A percentile compares a stretch with the other conserved stretches of the same genome.
Evolutionary conservation across 305 asterid species (phyloP).

Genomic region (Solanum aculeatissimum): DNA sequence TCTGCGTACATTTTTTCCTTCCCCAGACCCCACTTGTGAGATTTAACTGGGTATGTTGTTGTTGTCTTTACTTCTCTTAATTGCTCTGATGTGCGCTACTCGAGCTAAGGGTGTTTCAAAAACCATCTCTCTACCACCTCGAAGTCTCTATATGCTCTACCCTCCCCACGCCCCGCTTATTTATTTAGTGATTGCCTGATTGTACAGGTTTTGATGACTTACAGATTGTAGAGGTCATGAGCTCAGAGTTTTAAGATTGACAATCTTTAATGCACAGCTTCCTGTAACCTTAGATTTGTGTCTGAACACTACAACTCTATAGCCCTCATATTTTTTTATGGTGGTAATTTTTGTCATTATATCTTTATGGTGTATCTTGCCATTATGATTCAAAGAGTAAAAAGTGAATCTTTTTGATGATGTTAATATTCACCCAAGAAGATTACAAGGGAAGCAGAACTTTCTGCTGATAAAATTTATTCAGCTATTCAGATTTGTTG

Average conservation of each 20-base stretch:
- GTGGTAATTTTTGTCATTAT: not conserved
- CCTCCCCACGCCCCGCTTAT: not conserved
- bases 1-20: too few relatives aligned
- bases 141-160: not conserved
- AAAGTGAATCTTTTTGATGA: slow-evolving; percentile 4
- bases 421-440: not conserved
- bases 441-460: not conserved
- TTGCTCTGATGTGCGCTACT: too few relatives aligned
- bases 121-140: too few relatives aligned
- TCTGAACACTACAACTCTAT: not conserved
- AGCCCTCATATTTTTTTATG: not conserved
- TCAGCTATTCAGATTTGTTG: slow-evolving; percentile 20
- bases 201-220: not conserved
- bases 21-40: too few relatives aligned
- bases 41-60: too few relatives aligned
- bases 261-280: not conserved
- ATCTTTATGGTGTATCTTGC: not conserved
- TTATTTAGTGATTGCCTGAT: not conserved
- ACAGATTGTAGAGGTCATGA: not conserved
- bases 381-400: slow-evolving; percentile 1
- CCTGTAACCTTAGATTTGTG: not conserved
- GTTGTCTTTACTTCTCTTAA: too few relatives aligned
- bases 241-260: not conserved
- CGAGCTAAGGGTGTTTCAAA: too few relatives aligned
- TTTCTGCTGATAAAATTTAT: not conserved